These are phyloP conservation scores for Spiraea crenata DNA, from an alignment of 331 rosid species.

Conservation along the genomic window DNA sequence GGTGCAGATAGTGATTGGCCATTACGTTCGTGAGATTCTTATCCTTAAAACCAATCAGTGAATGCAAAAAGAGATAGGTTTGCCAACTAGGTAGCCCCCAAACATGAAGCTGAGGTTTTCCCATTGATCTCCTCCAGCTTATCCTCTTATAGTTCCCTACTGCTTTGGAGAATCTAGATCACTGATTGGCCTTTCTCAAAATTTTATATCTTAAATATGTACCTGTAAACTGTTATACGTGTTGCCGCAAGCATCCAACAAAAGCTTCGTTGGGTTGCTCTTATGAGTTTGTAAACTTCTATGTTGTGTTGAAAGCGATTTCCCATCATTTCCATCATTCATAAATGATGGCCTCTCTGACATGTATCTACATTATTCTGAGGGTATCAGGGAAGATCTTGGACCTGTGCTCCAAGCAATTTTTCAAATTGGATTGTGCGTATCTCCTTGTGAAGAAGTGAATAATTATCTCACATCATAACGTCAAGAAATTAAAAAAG, in stretches of 20 bases:
- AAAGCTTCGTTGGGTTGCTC: not conserved
- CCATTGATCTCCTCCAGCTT: not conserved
- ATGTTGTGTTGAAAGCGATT: not conserved
- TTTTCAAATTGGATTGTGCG: too few species aligned
- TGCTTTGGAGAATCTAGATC: constrained; percentile 1
- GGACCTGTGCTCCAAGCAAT: not conserved
- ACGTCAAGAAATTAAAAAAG: too few species aligned
- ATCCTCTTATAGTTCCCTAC: constrained; percentile 19
- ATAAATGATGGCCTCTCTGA: not conserved
- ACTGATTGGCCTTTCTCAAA: not conserved
- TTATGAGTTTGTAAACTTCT: not conserved
- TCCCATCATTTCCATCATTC: not conserved
- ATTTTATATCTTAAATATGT: not conserved
- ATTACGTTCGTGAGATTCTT: constrained; percentile 26
- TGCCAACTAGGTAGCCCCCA: constrained; percentile 19
- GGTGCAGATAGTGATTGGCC: constrained; percentile 12
- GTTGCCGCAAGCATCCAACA: not conserved
- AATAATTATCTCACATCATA: too few species aligned
- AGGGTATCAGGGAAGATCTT: not conserved
- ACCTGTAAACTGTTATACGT: not conserved
- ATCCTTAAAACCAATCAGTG: constrained; percentile 38
- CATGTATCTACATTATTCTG: not conserved
- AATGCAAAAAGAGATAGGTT: constrained; percentile 31
- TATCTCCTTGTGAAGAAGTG: too few species aligned
- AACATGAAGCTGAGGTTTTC: constrained; percentile 1